A percentile compares a stretch with the other conserved stretches of the same genome.
Conservation (phyloP, 208 protist species). For the Novymonas esmeraldas region DNA sequence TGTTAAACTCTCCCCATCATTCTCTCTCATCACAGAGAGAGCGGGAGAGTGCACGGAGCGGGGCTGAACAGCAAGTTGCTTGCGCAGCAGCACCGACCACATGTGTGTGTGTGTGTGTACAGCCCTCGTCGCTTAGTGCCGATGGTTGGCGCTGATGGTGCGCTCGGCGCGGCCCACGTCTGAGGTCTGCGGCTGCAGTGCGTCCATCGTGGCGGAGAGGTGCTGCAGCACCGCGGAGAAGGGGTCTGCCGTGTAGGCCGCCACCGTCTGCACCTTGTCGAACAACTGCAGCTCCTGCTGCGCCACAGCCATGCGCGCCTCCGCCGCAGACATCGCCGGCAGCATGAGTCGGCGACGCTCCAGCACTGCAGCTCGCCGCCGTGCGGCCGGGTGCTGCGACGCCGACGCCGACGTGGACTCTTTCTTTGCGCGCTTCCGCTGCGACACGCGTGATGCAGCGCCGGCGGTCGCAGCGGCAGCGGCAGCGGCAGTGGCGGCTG, state of each 20-base stretch:
- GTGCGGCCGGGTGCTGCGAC: conserved; percentile 14
- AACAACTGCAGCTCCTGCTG: conserved; percentile 63
- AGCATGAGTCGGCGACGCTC: conserved; percentile 15
- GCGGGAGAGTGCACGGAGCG: too few species aligned
- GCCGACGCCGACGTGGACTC: conserved; percentile 13
- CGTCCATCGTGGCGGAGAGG: conserved; percentile 59
- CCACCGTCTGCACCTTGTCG: conserved; percentile 48
- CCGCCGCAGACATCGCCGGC: conserved; percentile 31
- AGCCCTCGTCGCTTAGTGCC: conserved; percentile 7
- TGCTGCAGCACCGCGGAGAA: conserved; percentile 67
- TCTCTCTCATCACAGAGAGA: too few species aligned
- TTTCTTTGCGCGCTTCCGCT: conserved; percentile 15
- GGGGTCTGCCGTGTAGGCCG: conserved; percentile 59
- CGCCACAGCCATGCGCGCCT: conserved; percentile 49
- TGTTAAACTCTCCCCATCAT: too few species aligned
- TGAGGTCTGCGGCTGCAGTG: conserved; percentile 71
- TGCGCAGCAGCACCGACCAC: too few species aligned
- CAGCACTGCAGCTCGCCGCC: conserved; percentile 20
- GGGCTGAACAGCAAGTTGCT: too few species aligned
- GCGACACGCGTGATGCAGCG: not conserved
- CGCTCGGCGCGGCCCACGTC: conserved; percentile 51
- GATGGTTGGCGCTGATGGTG: not conserved
- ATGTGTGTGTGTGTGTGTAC: too few species aligned
- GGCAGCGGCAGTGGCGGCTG: not conserved
- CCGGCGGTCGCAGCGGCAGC: not conserved